These are phyloP conservation scores for Begonia peltatifolia DNA, from an alignment of 306 rosid genomes.

Conservation along the genomic window DNA sequence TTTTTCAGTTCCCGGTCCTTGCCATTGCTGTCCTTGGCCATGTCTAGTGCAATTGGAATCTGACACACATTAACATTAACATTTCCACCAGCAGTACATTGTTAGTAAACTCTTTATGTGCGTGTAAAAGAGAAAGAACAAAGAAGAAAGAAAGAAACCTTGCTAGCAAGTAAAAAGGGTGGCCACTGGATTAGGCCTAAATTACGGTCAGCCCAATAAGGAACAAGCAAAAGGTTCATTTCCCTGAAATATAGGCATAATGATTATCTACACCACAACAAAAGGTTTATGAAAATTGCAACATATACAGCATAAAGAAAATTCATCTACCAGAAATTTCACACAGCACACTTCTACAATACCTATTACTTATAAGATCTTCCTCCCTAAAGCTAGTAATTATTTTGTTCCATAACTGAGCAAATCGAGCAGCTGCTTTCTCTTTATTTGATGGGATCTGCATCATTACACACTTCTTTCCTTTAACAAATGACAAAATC, in stretches of 20 bases:
- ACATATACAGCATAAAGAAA: too few species aligned
- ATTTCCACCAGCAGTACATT: too few species aligned
- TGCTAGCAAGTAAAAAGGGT: conserved; percentile 97
- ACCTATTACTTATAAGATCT: conserved; percentile 87
- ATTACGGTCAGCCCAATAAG: conserved; percentile 92
- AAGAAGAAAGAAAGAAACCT: conserved; percentile 24
- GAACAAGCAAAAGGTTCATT: conserved; percentile 90
- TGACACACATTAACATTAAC: conserved; percentile 7
- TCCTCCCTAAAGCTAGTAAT: conserved; percentile 89
- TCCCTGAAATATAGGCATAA: conserved; percentile 34
- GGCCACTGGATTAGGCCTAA: conserved; percentile 89
- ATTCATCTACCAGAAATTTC: not conserved
- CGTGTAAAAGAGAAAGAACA: not conserved
- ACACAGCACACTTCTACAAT: conserved; percentile 1
- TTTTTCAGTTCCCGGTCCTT: conserved; percentile 83
- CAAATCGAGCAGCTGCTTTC: conserved; percentile 90
- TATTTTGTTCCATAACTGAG: conserved; percentile 91
- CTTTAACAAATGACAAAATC: not conserved
- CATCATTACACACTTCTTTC: not conserved
- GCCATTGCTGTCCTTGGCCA: conserved; percentile 99
- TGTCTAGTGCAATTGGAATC: conserved; percentile 96
- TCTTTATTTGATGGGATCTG: conserved; percentile 67
- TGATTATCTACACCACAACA: too few species aligned
- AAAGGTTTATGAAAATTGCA: too few species aligned
- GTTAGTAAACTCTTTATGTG: too few species aligned